Base-by-base conservation (phyloP, 257 asterid species). In the Plantago elongata region DNA sequence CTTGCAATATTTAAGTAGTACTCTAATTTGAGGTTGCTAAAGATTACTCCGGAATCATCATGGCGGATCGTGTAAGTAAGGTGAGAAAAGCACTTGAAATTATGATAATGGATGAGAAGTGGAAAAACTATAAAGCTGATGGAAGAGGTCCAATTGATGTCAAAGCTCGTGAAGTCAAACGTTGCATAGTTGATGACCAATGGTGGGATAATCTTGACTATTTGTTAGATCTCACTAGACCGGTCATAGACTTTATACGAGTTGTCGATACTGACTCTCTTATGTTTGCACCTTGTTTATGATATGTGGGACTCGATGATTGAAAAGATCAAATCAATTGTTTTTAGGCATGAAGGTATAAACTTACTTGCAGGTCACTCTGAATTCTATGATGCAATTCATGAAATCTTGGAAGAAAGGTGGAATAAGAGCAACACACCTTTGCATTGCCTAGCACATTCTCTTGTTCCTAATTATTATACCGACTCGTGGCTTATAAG, bases 131-230 rank as follows among this genome's bases (percentile, higher is more conserved):
- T 15, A 14, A 4, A 5, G 2, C 12, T 3, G 57, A 51, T 14
- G 22, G 57, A 51, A 51, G 22, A 5, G 11, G 27, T n/a, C n/a
- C n/a, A n/a, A n/a, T n/a, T n/a, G n/a, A n/a, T n/a, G n/a, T n/a
- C n/a, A n/a, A n/a, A n/a, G n/a, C n/a, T n/a, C n/a, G n/a, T n/a
- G n/a, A n/a, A n/a, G n/a, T n/a, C n/a, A n/a, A n/a, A n/a, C n/a
- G n/a, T n/a, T n/a, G n/a, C n/a, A n/a, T n/a, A n/a, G n/a, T n/a
- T 51, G 30, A 15, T 9, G 57, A 51, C 10, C 14, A 1, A 5
- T 51, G 57, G 57, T 51, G 57, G 57, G 29, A 51, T 51, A n/a
- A 14, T 7, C 11, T 51, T 51, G 57, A 51, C 10, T 51, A 51
- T 7, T 13, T 51, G 9, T 9, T 51, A 10, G 17, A 15, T n/a